Conservation (phyloP, 192 early-diverging fungal species). For the Coemansia biformis region DNA sequence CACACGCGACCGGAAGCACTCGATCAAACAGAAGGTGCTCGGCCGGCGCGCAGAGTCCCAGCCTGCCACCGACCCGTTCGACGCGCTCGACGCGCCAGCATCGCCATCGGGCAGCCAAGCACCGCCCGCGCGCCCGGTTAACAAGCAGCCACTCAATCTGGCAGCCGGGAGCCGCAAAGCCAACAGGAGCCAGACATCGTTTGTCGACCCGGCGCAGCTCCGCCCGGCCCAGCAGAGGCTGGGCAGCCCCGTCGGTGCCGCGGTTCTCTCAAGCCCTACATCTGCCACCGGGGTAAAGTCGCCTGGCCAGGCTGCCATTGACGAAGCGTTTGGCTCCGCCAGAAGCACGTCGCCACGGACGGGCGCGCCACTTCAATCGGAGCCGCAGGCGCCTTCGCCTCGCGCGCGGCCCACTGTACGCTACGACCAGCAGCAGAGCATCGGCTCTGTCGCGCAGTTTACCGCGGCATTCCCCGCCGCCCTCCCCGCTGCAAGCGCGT, state of each 20-base stretch:
- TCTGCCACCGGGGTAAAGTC: neutral
- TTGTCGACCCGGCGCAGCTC: conserved; percentile 46
- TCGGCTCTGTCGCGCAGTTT: neutral
- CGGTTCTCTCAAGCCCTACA: neutral
- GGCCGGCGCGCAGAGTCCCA: too few species aligned
- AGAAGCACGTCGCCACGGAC: conserved; percentile 1
- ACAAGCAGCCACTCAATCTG: conserved; percentile 40
- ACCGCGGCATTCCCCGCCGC: too few species aligned
- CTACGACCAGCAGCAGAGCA: conserved; percentile 7
- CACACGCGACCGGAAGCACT: conserved; percentile 4
- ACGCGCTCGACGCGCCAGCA: conserved; percentile 5
- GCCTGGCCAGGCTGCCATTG: conserved; percentile 16
- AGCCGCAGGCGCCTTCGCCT: conserved; percentile 13
- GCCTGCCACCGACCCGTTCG: conserved; percentile 2
- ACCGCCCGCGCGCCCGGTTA: too few species aligned
- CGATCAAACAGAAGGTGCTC: neutral
- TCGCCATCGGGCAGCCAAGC: neutral
- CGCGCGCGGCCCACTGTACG: conserved; percentile 25
- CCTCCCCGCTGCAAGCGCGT: neutral
- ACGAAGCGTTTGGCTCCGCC: conserved; percentile 23
- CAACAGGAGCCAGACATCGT: conserved; percentile 19
- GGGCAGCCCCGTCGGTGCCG: conserved; percentile 10
- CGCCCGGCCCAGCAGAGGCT: conserved; percentile 41
- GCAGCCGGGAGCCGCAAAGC: conserved; percentile 29
- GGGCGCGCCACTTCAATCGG: conserved; percentile 1